phyloP scores from a whole-genome alignment of 441 rosid genomes.

The Adansonia grandidieri region DNA sequence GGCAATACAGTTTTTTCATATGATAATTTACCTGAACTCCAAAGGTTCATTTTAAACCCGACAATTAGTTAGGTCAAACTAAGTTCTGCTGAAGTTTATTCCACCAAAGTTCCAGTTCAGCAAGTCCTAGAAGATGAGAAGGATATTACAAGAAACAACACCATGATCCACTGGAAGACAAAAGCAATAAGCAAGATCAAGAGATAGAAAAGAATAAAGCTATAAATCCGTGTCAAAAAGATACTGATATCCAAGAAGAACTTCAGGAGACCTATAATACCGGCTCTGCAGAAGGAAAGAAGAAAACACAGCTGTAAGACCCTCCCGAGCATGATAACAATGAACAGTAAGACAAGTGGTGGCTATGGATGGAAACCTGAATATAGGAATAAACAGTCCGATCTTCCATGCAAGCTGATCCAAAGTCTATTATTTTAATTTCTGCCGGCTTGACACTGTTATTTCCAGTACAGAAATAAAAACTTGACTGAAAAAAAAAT shows the following conservation, averaged over 20 bases:
- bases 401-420: constrained; percentile 99
- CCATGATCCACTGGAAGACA: background rate
- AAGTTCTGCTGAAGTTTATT: constrained; percentile 12
- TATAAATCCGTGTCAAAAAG: constrained; percentile 44
- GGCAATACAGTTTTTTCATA: constrained; percentile 7
- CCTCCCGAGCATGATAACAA: constrained; percentile 26
- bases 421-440: constrained; percentile 98
- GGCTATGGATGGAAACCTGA: constrained; percentile 63
- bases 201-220: constrained; percentile 22
- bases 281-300: constrained; percentile 82
- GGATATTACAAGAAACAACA: constrained; percentile 13
- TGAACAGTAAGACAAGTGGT: constrained; percentile 15
- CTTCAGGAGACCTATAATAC: constrained; percentile 99
- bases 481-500: constrained; percentile 29
- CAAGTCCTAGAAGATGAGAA: constrained; percentile 13
- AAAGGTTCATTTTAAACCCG: background rate
- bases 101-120: constrained; percentile 7
- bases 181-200: constrained; percentile 2
- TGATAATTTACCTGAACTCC: background rate
- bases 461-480: constrained; percentile 39
- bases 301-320: constrained; percentile 24
- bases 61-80: background rate
- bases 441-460: constrained; percentile 90
- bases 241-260: constrained; percentile 99
- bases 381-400: constrained; percentile 98